Evolutionary conservation across 108 stramenopile species (phyloP).

Genomic region (Nitzschia putrida): DNA sequence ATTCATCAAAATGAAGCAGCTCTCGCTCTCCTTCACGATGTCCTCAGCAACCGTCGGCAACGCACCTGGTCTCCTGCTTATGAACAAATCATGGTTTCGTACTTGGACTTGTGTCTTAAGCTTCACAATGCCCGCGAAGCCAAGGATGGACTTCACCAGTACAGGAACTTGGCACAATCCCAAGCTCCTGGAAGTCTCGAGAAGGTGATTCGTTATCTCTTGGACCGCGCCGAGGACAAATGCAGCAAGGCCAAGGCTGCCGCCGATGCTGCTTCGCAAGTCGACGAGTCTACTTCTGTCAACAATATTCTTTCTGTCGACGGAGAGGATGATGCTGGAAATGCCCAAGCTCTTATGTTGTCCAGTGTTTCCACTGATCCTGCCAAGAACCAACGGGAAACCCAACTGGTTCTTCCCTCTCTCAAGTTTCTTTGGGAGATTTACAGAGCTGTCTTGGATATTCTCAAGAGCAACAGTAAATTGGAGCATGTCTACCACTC

Average conservation of each 20-base stretch:
- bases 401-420: slow-evolving; percentile 86
- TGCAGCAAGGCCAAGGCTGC: slow-evolving; percentile 77
- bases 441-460: slow-evolving; percentile 95
- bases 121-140: slow-evolving; percentile 84
- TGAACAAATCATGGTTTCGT: slow-evolving; percentile 92
- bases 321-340: slow-evolving; percentile 85
- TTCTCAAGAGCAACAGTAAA: slow-evolving; percentile 89
- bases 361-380: slow-evolving; percentile 94
- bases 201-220: slow-evolving; percentile 89
- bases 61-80: slow-evolving; percentile 94
- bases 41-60: slow-evolving; percentile 76
- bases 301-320: slow-evolving; percentile 29
- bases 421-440: slow-evolving; percentile 99
- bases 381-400: slow-evolving; percentile 86
- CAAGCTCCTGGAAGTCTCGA: slow-evolving; percentile 94
- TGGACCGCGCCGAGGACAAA: slow-evolving; percentile 76
- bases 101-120: slow-evolving; percentile 92
- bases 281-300: slow-evolving; percentile 41
- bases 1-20: slow-evolving; percentile 72
- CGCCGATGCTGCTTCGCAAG: slow-evolving; percentile 49
- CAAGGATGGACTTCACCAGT: slow-evolving; percentile 99
- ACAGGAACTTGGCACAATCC: slow-evolving; percentile 90
- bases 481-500: slow-evolving; percentile 94
- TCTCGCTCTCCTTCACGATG: slow-evolving; percentile 74
- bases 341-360: slow-evolving; percentile 89